Conservation (phyloP, 768 basidiomycete species). For the Omphalotus guepiniiformis region DNA sequence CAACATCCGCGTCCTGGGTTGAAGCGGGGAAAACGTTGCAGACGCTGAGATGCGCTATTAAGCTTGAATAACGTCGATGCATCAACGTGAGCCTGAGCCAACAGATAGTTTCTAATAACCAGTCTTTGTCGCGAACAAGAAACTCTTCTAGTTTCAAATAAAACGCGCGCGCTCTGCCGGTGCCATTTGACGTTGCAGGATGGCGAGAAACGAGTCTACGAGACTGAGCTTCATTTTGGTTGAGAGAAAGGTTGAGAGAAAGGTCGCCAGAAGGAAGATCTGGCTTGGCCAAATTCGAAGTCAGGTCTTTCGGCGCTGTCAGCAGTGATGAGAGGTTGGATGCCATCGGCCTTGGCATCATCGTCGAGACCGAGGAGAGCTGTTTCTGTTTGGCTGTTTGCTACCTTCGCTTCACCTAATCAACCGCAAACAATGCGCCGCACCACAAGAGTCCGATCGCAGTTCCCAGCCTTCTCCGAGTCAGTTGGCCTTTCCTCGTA, state of each 20-base stretch:
- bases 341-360: too few relatives aligned
- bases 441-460: too few relatives aligned
- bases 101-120: conserved; percentile 71
- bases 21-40: conserved; percentile 76
- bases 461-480: too few relatives aligned
- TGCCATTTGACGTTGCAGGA: conserved; percentile 57
- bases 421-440: too few relatives aligned
- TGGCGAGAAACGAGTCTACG: conserved; percentile 76
- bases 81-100: conserved; percentile 93
- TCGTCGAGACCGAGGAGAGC: too few relatives aligned
- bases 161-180: conserved; percentile 64
- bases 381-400: too few relatives aligned
- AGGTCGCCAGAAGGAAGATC: conserved; percentile 81
- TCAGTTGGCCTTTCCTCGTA: too few relatives aligned
- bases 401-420: too few relatives aligned
- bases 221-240: conserved; percentile 93
- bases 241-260: conserved; percentile 82
- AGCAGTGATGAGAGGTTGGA: conserved; percentile 66
- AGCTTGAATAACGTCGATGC: conserved; percentile 80
- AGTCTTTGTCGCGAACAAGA: conserved; percentile 4
- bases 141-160: conserved; percentile 8
- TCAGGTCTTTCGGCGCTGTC: conserved; percentile 67
- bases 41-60: conserved; percentile 77
- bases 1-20: conserved; percentile 88
- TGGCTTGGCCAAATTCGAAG: conserved; percentile 66